These are phyloP conservation scores for Saccharomyces hybrid DNA, from an alignment of 1,139 yeast species.

Conservation along the genomic window DNA sequence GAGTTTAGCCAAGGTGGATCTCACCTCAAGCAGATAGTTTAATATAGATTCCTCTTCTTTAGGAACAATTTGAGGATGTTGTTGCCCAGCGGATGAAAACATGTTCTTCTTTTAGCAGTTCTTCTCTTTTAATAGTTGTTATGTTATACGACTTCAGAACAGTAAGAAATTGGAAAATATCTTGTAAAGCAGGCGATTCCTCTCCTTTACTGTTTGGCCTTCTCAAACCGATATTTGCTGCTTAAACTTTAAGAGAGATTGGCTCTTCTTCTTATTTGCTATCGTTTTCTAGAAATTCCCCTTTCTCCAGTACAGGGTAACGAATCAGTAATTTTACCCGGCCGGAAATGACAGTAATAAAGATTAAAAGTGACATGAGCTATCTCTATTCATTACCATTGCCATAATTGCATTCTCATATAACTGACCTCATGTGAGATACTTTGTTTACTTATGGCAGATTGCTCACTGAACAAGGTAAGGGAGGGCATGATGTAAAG, in stretches of 20 bases:
- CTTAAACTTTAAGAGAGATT: neutral
- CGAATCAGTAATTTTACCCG: neutral
- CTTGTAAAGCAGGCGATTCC: neutral
- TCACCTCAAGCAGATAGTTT: slow-evolving; percentile 41
- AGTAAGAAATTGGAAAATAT: too few relatives aligned
- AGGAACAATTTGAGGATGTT: slow-evolving; percentile 37
- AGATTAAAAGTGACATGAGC: neutral
- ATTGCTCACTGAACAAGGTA: neutral
- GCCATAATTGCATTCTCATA: neutral
- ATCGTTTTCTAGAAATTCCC: neutral
- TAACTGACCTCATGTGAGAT: neutral
- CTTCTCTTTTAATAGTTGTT: neutral
- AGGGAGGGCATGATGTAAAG: neutral
- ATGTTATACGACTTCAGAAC: neutral
- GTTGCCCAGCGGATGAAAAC: neutral
- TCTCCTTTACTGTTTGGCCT: neutral
- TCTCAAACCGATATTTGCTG: neutral
- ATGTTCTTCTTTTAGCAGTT: neutral
- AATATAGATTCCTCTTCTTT: slow-evolving; percentile 46
- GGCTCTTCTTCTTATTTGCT: neutral
- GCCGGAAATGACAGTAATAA: neutral
- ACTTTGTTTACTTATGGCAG: neutral
- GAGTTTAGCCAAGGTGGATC: slow-evolving; percentile 45
- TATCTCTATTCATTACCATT: neutral
- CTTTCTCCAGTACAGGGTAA: neutral